Base-by-base conservation (phyloP, 1,284 basidiomycete species). In the Pyrrhoderma noxium region DNA sequence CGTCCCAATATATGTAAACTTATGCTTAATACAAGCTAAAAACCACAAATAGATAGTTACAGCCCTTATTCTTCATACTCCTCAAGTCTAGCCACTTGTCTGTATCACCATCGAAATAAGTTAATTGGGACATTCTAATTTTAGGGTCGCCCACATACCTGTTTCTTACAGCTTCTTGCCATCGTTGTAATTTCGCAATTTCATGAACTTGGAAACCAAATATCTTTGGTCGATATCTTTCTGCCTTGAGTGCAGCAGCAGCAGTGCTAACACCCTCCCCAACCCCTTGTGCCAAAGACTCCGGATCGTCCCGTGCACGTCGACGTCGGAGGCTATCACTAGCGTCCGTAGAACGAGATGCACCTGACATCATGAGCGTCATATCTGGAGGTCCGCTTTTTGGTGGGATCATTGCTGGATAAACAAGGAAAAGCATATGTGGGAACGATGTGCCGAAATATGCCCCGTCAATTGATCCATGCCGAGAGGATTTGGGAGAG, bases 401-500 rank as follows among this genome's bases (percentile, higher is more conserved):
- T 23, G 82, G 77, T 8, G 93, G 89, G 45, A 94, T 86, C 60
- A 95, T 82, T 50, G 84, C 82, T 0, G 93, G 93, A 66, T 96
- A 95, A 39, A 94, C 91, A 73, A 97, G 89, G 72, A 93, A 93
- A 42, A 97, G 74, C 59, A 97, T 85, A 66, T 96, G 93, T 0
- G 93, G 92, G 71, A 97, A 97, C 0, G 91, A 95, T 0, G 92
- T 94, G 54, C 94, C 93, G 61, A 97, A 97, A 70, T 94, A 97
- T 2, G 94, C 93, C 25, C 93, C 93, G 66, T 97, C 93, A 63
- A 96, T 96, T 31, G 86, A 87, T 42, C 93, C 93, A 67, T 97
- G 93, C 36, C 93, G 79, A 8, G 91, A 93, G 2, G 87, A 91
- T 67, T 97, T 97, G 41, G 93, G 93, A 0, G 88, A 91, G 69